These are phyloP conservation scores for Schizochytrium sp. DNA, from an alignment of 108 stramenopile species.

Conservation along the genomic window DNA sequence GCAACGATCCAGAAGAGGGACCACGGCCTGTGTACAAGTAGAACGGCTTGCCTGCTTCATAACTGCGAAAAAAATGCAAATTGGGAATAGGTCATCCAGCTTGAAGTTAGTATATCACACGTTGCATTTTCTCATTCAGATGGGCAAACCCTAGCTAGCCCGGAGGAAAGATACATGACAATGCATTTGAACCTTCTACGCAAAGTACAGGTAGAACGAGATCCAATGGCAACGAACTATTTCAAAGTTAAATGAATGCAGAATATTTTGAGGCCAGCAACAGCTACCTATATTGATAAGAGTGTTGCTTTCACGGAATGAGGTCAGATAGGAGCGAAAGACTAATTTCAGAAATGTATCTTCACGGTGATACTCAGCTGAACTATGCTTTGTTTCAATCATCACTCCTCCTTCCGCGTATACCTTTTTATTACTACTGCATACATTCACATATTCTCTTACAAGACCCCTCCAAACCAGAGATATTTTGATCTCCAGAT, in stretches of 20 bases:
- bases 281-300: too few species aligned
- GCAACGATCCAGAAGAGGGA: slow-evolving; percentile 93
- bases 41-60: slow-evolving; percentile 80
- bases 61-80: slow-evolving; percentile 3
- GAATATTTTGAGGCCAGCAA: too few species aligned
- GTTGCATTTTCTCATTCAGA: not conserved
- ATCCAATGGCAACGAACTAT: too few species aligned
- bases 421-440: slow-evolving; percentile 58
- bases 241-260: too few species aligned
- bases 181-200: too few species aligned
- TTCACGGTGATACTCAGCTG: slow-evolving; percentile 32
- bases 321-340: slow-evolving; percentile 63
- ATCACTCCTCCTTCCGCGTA: not conserved
- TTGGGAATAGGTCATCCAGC: not conserved
- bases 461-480: too few species aligned
- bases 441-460: too few species aligned
- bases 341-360: slow-evolving; percentile 58
- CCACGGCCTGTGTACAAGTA: slow-evolving; percentile 99
- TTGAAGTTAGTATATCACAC: not conserved
- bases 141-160: too few species aligned
- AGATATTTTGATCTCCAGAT: too few species aligned
- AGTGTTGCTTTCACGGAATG: not conserved
- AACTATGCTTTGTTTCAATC: slow-evolving; percentile 57
- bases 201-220: too few species aligned
- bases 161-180: too few species aligned